Evolutionary conservation across 2,329 filamentous ascomycete genomes (phyloP), one percentile per base, ranked within the genome.

Genomic region (Colletotrichum plurivorum): DNA sequence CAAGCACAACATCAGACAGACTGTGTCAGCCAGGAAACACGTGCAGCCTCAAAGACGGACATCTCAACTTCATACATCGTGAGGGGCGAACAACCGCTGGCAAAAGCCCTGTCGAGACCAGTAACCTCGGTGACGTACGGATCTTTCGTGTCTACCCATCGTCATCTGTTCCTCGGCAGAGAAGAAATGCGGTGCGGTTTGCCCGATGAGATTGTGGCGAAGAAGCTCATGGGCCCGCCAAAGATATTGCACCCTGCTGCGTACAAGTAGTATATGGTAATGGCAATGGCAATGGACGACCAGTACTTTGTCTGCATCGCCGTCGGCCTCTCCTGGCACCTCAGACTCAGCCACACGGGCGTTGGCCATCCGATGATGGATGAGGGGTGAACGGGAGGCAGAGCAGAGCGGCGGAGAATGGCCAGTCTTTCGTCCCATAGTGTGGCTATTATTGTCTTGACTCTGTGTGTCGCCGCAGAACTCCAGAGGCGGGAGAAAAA

Each of bases 1-100:
- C 62, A 69, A 67, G 62, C 62, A 56, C 63, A 55, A 67, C 67
- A 66, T 67, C 55, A 52, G 62, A 67, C 62, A 66, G 45, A n/a
- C 31, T 18, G 52, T 67, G 62, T 48, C 45, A 53, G 39, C 31
- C 31, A 36, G 31, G 10, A 61, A 48, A 65, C 67, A 69, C 51
- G 49, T 69, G 67, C 55, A 18, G 39, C 45, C 22, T 52, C 25
- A 22, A 45, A 25, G 49, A 36, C 15, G 36, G 51, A 31, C 43
- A 51, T 51, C 22, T 45, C 16, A 51, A 43, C 49, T 36, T n/a
- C 46, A 48, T 43, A 41, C 55, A 36, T 22, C n/a, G 48, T 51
- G 22, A 65, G 54, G 61, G 54, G 41, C 9, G n/a, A 48, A 12
- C 22, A n/a, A 41, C 41, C n/a, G 18, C 15, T 20, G n/a, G 13